Base-by-base conservation (phyloP, 176 grass and related monocot genomes). In the Rhynchospora pubera region DNA sequence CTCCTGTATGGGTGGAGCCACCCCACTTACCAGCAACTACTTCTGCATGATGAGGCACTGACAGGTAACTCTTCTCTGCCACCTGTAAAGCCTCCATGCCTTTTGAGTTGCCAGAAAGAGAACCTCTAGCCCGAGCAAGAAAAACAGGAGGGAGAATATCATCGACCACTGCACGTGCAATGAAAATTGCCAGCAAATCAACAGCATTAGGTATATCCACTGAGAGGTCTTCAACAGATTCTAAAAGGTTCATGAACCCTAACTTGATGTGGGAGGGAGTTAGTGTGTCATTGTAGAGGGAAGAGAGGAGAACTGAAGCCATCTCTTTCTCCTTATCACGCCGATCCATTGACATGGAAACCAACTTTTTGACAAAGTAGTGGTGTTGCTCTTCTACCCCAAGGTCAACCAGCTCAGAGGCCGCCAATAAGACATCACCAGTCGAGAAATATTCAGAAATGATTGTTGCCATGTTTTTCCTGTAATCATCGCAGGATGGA, bases 261-360 rank as follows among this genome's bases (percentile, higher is more conserved):
- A 91, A 85, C 58, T 80, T 93, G 73, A 91, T 91, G 57, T 83
- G 88, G 77, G 61, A 84, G 22, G 93, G 90, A 77, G 70, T 84
- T 48, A 97, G 78, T 75, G 87, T 55, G 87, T 93, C 91, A 57
- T 83, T 91, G 89, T 93, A 97, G 77, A 97, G 78, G 16, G 87
- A 72, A 68, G 93, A 93, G 34, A 93, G 45, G 61, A 97, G 60
- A 91, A 97, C 59, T 79, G 93, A 93, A 0, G 91, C 65, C 93
- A 97, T 97, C 87, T 97, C 93, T 89, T 97, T 97, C 83, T 93
- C 87, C 86, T 91, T 97, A 65, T 97, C 93, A 87, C 91, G 87
- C 10, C 91, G 87, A 69, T 97, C 93, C 93, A 97, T 93, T 75
- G 91, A 85, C 89, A 93, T 97, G 53, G 93, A 97, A 85, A 97